Percentiles rank a stretch among this genome's conserved stretches.
Conservation (phyloP, 441 rosid species). For the Raphanus hybrid region DNA sequence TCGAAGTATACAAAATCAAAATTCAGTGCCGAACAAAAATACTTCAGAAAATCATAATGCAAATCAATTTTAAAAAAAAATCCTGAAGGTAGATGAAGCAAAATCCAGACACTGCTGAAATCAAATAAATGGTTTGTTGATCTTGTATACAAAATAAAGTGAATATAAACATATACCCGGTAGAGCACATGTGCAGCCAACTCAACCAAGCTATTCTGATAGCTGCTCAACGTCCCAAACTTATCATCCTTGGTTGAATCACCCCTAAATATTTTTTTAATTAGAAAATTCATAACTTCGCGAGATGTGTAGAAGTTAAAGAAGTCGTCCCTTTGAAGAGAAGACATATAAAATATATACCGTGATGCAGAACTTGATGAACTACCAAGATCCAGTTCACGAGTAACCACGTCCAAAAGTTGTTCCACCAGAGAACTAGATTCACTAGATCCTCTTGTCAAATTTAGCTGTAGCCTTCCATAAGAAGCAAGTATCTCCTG, state of each 20-base stretch:
- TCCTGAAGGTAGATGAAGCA: constrained; percentile 11
- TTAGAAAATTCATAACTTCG: constrained; percentile 29
- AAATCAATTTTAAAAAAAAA: constrained; percentile 17
- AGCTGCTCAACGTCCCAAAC: constrained; percentile 58
- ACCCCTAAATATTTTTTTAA: constrained; percentile 56
- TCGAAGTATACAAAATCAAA: constrained; percentile 25
- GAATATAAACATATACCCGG: constrained; percentile 53
- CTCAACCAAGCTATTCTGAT: constrained; percentile 73
- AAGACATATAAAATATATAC: constrained; percentile 52
- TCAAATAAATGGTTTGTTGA: neutral
- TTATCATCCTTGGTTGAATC: constrained; percentile 72
- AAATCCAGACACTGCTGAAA: constrained; percentile 27
- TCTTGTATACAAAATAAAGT: constrained; percentile 16
- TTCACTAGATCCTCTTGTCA: constrained; percentile 62
- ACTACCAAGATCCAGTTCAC: constrained; percentile 86
- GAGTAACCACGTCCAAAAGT: constrained; percentile 79
- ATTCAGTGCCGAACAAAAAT: constrained; percentile 16
- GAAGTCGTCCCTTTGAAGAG: neutral
- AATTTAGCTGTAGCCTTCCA: constrained; percentile 78
- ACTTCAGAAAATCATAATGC: constrained; percentile 25
- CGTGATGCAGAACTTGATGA: constrained; percentile 51
- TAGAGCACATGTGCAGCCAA: constrained; percentile 82
- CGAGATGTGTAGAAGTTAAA: constrained; percentile 12
- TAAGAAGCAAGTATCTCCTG: constrained; percentile 82
- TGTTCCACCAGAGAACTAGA: constrained; percentile 75